Percentiles rank a stretch among this genome's conserved stretches.
phyloP scores from a whole-genome alignment of 106 monocot species.

The Dendrobium catenatum region DNA sequence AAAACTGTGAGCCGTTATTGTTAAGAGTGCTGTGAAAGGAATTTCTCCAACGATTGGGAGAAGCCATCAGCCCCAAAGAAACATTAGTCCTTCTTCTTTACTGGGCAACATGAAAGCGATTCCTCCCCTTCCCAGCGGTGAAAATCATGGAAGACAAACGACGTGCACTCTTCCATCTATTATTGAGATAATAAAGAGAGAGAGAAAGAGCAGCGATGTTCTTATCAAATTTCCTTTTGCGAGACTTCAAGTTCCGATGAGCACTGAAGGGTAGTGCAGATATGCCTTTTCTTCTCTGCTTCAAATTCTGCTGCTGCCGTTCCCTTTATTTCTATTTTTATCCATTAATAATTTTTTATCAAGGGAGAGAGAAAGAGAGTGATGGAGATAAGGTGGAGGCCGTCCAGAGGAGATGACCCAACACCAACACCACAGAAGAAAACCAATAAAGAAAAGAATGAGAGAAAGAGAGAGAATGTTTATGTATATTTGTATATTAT shows the following conservation, averaged over 20 bases:
- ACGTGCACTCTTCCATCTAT: background rate
- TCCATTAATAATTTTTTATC: too few relatives aligned
- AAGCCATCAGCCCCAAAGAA: background rate
- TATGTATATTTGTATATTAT: background rate
- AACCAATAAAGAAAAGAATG: background rate
- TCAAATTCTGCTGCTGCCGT: background rate
- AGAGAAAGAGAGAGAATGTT: too few relatives aligned
- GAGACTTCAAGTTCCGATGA: slow-evolving; percentile 5
- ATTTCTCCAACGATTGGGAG: background rate
- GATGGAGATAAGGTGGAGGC: background rate
- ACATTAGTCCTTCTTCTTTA: background rate
- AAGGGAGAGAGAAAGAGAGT: background rate
- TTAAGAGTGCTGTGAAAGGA: background rate
- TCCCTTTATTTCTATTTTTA: too few relatives aligned
- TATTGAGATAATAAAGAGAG: background rate
- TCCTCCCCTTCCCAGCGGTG: background rate
- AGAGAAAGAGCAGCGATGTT: background rate
- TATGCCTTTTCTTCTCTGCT: background rate
- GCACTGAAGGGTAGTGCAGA: background rate
- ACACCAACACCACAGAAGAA: background rate
- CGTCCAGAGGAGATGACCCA: background rate
- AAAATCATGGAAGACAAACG: background rate
- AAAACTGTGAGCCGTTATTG: too few relatives aligned
- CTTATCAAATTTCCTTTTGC: background rate
- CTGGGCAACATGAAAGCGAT: background rate